A percentile compares a stretch with the other conserved stretches of the same genome.
These are phyloP conservation scores for Trebouxia sp. DNA, from an alignment of 139 green algal species.

Conservation along the genomic window DNA sequence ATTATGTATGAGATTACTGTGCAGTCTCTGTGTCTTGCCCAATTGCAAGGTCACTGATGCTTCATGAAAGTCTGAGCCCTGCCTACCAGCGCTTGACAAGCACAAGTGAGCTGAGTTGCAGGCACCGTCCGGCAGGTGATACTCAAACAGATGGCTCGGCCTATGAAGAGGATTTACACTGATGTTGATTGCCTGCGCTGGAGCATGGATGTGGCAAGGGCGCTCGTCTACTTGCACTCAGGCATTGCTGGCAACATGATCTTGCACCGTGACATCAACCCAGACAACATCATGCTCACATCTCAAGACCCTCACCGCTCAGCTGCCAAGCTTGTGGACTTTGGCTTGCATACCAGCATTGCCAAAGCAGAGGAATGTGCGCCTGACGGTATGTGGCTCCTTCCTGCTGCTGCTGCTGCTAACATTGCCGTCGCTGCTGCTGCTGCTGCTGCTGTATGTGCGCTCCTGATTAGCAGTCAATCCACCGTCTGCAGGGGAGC, in stretches of 20 bases:
- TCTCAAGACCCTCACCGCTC: not conserved
- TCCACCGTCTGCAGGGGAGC: no score
- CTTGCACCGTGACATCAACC: constrained; percentile 11
- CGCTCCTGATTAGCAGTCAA: no score
- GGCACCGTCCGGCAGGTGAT: constrained; percentile 1
- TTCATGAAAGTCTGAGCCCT: no score
- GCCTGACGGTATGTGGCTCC: not conserved
- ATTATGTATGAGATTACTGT: no score
- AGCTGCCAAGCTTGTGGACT: constrained; percentile 5
- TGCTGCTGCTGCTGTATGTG: not conserved
- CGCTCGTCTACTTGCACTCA: not conserved
- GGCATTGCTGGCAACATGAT: constrained; percentile 2
- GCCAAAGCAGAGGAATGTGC: not conserved
- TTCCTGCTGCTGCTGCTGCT: no score
- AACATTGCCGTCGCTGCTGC: no score
- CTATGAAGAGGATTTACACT: constrained; percentile 8
- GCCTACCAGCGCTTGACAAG: no score
- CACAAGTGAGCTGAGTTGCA: no score
- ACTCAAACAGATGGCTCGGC: constrained; percentile 2
- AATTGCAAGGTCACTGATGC: no score
- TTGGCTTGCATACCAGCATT: constrained; percentile 9
- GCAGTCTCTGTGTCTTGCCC: no score
- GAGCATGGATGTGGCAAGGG: constrained; percentile 15
- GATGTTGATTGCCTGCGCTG: not conserved
- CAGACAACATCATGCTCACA: constrained; percentile 18